Conservation (phyloP, 2,329 filamentous ascomycete species). For the Aureobasidium sp. region DNA sequence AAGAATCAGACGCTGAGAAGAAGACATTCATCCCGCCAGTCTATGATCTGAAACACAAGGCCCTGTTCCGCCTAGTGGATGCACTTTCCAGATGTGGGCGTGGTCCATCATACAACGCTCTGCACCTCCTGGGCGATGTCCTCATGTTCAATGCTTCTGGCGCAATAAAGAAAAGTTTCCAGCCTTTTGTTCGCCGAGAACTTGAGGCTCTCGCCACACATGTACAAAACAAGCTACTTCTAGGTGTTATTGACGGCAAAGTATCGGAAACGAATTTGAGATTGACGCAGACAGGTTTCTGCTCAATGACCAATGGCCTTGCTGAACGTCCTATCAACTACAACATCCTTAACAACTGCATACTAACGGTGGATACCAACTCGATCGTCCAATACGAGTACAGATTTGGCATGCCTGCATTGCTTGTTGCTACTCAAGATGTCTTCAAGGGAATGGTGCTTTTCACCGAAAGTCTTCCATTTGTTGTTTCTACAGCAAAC, state of each 20-base stretch:
- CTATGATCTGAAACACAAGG: conserved; percentile 18
- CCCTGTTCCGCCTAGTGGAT: conserved; percentile 21
- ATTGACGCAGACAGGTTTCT: background rate
- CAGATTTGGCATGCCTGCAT: background rate
- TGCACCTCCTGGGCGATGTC: conserved; percentile 14
- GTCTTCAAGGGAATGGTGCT: background rate
- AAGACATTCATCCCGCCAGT: background rate
- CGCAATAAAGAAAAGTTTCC: background rate
- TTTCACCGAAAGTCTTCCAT: conserved; percentile 5
- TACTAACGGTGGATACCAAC: background rate
- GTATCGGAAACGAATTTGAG: background rate
- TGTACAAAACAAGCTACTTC: background rate
- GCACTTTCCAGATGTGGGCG: conserved; percentile 24
- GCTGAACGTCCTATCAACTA: background rate
- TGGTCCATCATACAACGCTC: conserved; percentile 21
- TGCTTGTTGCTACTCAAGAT: background rate
- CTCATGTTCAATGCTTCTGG: background rate
- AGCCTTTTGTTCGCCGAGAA: background rate
- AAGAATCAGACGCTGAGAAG: background rate
- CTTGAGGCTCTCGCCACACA: background rate
- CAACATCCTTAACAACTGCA: background rate
- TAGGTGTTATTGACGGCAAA: background rate
- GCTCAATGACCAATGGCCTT: background rate
- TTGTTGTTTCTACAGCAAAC: conserved; percentile 8
- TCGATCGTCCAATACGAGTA: background rate